These are phyloP conservation scores for Fusarium devonianum DNA, from an alignment of 2,329 filamentous ascomycete species.

Conservation along the genomic window DNA sequence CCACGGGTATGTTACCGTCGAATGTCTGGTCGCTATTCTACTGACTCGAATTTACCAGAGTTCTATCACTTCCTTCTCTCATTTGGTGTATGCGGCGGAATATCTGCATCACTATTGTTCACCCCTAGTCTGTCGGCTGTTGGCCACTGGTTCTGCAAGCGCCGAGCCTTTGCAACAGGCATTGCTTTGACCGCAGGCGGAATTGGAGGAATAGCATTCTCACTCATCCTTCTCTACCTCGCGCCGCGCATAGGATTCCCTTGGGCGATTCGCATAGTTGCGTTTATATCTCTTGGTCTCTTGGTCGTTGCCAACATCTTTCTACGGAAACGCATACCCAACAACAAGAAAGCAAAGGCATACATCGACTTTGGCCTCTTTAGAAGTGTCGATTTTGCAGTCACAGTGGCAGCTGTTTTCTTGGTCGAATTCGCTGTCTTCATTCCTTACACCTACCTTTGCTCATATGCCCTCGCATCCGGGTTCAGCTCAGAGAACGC, in stretches of 20 bases:
- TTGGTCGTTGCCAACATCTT: slow-evolving; percentile 41
- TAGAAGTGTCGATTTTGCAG: slow-evolving; percentile 55
- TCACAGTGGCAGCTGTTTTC: slow-evolving; percentile 63
- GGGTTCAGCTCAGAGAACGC: slow-evolving; percentile 41
- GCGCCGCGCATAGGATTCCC: slow-evolving; percentile 42
- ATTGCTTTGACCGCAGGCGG: slow-evolving; percentile 71
- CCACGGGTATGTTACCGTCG: slow-evolving; percentile 53
- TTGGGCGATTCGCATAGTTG: slow-evolving; percentile 45
- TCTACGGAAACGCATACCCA: slow-evolving; percentile 56
- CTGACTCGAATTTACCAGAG: slow-evolving; percentile 39
- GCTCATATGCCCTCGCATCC: slow-evolving; percentile 37
- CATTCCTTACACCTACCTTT: slow-evolving; percentile 22
- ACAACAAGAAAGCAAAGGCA: slow-evolving; percentile 52
- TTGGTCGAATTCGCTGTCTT: slow-evolving; percentile 36
- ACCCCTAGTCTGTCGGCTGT: slow-evolving; percentile 72
- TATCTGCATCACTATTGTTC: slow-evolving; percentile 72
- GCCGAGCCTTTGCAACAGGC: slow-evolving; percentile 72
- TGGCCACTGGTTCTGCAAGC: slow-evolving; percentile 67
- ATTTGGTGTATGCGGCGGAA: slow-evolving; percentile 71
- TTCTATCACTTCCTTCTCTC: slow-evolving; percentile 77
- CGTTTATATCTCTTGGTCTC: slow-evolving; percentile 36
- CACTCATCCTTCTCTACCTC: slow-evolving; percentile 42
- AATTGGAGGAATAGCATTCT: slow-evolving; percentile 63
- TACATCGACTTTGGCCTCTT: slow-evolving; percentile 62
- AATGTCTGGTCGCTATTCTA: background rate